Percentiles rank a stretch among this genome's conserved stretches.
phyloP scores from a whole-genome alignment of 495 filamentous ascomycete species.

The Jackrogersella multiformis region DNA sequence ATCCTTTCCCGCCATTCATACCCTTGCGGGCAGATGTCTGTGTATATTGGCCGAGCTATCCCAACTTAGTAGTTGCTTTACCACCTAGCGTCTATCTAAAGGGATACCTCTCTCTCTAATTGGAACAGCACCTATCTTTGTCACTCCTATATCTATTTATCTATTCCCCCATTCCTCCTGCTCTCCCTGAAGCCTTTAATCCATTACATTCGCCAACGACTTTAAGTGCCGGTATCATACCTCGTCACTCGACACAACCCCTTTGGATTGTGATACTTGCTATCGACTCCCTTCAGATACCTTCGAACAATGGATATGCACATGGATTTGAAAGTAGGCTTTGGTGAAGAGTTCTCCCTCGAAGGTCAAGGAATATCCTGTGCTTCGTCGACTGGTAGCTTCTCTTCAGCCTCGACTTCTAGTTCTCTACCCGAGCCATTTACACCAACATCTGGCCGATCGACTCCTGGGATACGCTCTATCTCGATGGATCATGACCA shows the following conservation, averaged over 20 bases:
- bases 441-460: slow-evolving; percentile 52
- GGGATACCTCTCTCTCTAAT: slow-evolving; percentile 39
- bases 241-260: slow-evolving; percentile 17
- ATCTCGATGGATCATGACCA: slow-evolving; percentile 41
- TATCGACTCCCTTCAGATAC: not conserved
- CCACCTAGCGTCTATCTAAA: slow-evolving; percentile 22
- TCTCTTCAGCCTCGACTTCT: slow-evolving; percentile 48
- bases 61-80: slow-evolving; percentile 38
- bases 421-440: slow-evolving; percentile 49
- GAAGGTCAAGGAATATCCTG: slow-evolving; percentile 36
- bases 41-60: slow-evolving; percentile 45
- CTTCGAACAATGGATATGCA: slow-evolving; percentile 32
- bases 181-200: slow-evolving; percentile 24
- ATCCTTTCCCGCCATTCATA: slow-evolving; percentile 40
- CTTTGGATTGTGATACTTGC: slow-evolving; percentile 19
- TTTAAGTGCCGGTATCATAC: slow-evolving; percentile 9
- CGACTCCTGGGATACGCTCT: slow-evolving; percentile 37
- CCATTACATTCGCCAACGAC: slow-evolving; percentile 29
- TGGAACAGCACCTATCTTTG: slow-evolving; percentile 27
- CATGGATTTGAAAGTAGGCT: slow-evolving; percentile 39
- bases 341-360: slow-evolving; percentile 43
- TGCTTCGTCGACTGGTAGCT: slow-evolving; percentile 42
- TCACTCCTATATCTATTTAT: slow-evolving; percentile 42
- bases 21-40: slow-evolving; percentile 44
- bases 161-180: slow-evolving; percentile 43